Base-by-base conservation (phyloP, 2,329 filamentous ascomycete species). In the Macrophomina phaseolina region DNA sequence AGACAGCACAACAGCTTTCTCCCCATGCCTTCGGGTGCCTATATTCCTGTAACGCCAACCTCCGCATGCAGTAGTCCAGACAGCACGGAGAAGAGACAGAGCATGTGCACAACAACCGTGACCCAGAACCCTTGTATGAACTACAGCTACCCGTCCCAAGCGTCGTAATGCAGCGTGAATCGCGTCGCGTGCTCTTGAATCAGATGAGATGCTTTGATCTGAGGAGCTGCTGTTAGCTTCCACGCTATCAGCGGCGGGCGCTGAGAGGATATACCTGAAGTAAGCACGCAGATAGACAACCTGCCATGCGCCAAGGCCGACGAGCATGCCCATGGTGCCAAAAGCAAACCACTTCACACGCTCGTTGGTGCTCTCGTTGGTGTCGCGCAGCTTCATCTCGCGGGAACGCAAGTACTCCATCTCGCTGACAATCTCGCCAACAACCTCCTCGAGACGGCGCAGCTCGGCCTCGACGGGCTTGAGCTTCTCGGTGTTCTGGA, bases 311-410 rank as follows among this genome's bases (percentile, higher is more conserved):
- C 95, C 97, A 73, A 99, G 84, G 40, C 88, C 92, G 71, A 97
- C 85, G 73, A 99, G 83, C 85, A 97, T 90, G 69, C 93, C 91
- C 83, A 97, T 98, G 34, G 94, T 98, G 71, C 90, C 89, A 78
- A 97, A 89, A 58, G 94, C 94, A 81, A 99, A 99, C 93, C 93
- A 98, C 85, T 98, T 99, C 76, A 99, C 95, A 68, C 95, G 89
- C 82, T 91, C 95, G 83, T 99, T 99, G 71, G 95, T 99, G 85
- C 94, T 98, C 90, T 99, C 95, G 81, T 99, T 99, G 73, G 95
- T 99, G 83, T 99, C 94, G 79, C 95, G 87, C 74, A 99, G 87
- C 85, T 93, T 97, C 87, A 97, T 93, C 85, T 99, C 95, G 74
- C 95, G 88, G 46, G 81, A 75, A 71, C 95, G 88, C 74, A 99